These are phyloP conservation scores for Hymenoscyphus occultus DNA, from an alignment of 2,329 filamentous ascomycete genomes.

Conservation along the genomic window DNA sequence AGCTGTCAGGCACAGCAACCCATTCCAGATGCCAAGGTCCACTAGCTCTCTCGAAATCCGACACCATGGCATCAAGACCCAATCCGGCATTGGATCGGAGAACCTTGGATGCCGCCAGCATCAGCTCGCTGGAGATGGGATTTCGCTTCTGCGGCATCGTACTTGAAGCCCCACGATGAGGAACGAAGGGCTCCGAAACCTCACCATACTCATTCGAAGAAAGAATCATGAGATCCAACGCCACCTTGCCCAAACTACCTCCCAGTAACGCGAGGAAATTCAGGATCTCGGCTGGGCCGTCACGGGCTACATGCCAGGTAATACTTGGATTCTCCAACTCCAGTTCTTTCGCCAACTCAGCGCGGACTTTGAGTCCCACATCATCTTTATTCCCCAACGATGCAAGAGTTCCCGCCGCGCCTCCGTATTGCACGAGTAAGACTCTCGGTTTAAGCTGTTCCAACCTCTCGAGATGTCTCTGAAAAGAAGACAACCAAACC, in stretches of 20 bases:
- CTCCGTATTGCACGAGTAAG: constrained; percentile 54
- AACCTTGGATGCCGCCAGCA: constrained; percentile 53
- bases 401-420: constrained; percentile 53
- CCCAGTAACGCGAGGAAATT: constrained; percentile 53
- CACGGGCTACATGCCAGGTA: constrained; percentile 56
- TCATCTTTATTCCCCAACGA: constrained; percentile 48
- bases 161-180: constrained; percentile 51
- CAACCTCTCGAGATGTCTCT: constrained; percentile 48
- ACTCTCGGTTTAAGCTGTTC: constrained; percentile 45
- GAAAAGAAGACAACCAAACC: constrained; percentile 50
- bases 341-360: constrained; percentile 47
- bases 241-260: constrained; percentile 53
- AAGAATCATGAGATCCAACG: constrained; percentile 55
- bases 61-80: constrained; percentile 54
- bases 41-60: constrained; percentile 55
- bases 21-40: constrained; percentile 60
- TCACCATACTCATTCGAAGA: constrained; percentile 54
- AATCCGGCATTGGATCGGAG: constrained; percentile 50
- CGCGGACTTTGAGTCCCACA: constrained; percentile 48
- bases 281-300: constrained; percentile 51
- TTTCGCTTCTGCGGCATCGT: constrained; percentile 61
- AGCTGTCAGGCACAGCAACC: constrained; percentile 53
- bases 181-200: constrained; percentile 54
- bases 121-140: constrained; percentile 55
- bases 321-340: constrained; percentile 48